phyloP scores from a whole-genome alignment of 768 basidiomycete genomes.

The Pisolithus albus region DNA sequence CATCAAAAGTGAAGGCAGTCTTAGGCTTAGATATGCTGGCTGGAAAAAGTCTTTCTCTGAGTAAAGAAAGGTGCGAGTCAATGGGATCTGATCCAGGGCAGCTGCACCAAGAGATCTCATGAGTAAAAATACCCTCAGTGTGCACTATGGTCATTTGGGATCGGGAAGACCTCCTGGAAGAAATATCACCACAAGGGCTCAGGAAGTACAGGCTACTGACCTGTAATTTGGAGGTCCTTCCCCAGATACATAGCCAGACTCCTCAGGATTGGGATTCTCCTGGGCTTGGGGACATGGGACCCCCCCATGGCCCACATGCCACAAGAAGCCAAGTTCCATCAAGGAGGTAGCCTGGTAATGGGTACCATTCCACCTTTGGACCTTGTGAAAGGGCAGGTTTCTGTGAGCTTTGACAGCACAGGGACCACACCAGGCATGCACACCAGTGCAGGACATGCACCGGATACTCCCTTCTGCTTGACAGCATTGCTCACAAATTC shows the following conservation, averaged over 20 bases:
- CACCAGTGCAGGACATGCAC: not conserved
- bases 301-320: slow-evolving; percentile 19
- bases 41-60: not conserved
- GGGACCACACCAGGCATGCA: not conserved
- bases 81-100: not conserved
- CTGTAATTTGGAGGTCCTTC: not conserved
- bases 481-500: not conserved
- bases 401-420: not conserved
- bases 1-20: slow-evolving; percentile 6
- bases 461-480: not conserved
- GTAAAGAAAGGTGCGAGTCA: not conserved
- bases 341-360: slow-evolving; percentile 11
- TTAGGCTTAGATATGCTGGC: slow-evolving; percentile 1
- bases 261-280: not conserved
- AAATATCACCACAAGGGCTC: not conserved
- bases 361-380: slow-evolving; percentile 16
- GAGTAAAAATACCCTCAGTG: not conserved
- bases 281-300: slow-evolving; percentile 7
- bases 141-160: not conserved
- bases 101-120: slow-evolving; percentile 1
- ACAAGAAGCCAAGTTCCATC: slow-evolving; percentile 13
- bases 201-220: not conserved
- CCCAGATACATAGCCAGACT: no score
- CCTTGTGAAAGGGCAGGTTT: slow-evolving; percentile 10
- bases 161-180: not conserved